Evolutionary conservation across 2,329 filamentous ascomycete genomes (phyloP), one percentile per base, ranked within the genome.

Genomic region (Colletotrichum nymphaeae): DNA sequence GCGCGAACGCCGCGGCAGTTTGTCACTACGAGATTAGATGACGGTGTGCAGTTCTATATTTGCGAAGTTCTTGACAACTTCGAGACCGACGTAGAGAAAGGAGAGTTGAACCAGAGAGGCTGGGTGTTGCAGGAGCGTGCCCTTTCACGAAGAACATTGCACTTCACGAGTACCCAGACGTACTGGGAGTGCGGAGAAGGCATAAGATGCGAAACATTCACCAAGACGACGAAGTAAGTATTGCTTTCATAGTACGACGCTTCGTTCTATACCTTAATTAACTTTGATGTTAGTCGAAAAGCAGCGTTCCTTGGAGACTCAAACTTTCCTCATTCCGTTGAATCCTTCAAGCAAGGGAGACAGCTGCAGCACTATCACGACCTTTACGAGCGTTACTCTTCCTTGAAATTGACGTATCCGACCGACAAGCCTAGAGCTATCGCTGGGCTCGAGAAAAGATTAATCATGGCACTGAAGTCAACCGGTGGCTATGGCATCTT

Each of bases 161-260:
- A 60, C 16, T 67, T 67, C 5, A 52, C 64, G 2, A 8, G 19
- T 1, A 52, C 5, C 5, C 64, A 67, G 30, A 30, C 37, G 3
- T 66, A 56, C 26, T 65, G 59, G 62, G 67, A 70, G 28, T 65
- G 62, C 60, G 46, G 49, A 32, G 32, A 56, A 0, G 78, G 82
- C 3, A 78, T 84, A 0, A 73, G 78, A 4, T 83, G 80, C 55
- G 82, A 84, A 57, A 82, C 79, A 0, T 30, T 84, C 37, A 78
- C 76, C 0, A 79, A 73, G 26, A 81, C 81, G 75, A 66, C 63
- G 16, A 83, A 81, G 83, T 84, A 69, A 75, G 81, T 22, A 5
- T 5, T 4, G 1, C 1, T 16, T 32, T 4, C n/a, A 28, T 5
- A 3, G 26, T 28, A 5, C 5, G 7, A 9, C 14, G 4, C 30